Base-by-base conservation (phyloP, 2,329 filamentous ascomycete species). In the Colletotrichum echinochloae region DNA sequence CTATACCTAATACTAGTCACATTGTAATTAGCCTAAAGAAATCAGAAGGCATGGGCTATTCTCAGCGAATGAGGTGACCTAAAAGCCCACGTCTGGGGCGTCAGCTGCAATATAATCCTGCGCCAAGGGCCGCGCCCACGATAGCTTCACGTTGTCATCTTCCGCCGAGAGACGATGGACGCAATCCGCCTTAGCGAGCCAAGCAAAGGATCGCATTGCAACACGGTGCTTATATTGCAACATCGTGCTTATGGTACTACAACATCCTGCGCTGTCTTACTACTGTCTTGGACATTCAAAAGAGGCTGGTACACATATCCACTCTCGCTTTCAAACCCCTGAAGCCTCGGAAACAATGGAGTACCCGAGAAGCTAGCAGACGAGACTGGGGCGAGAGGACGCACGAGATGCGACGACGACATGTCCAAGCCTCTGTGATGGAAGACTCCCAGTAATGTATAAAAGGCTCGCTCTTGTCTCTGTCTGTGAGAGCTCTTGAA, bases 391-490 rank as follows among this genome's bases (percentile, higher is more conserved):
- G 11, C 37, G 46, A 14, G 11, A 8, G 4, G 55, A 52, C n/a
- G n/a, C n/a, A n/a, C 46, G 7, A 66, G 35, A 66, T 12, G 26
- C 35, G 20, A 28, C 16, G 28, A 54, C 26, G 5, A 9, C 46
- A 60, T 60, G 46, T 46, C 37, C 1, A 66, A 54, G 2, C 37
- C 35, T 66, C 28, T 44, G 46, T 14, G 6, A 66, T 60, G 3
- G 7, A 37, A 66, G n/a, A 60, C 0, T 60, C 5, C 55, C 63
- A 37, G 55, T 60, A 54, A 66, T 46, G 46, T 18, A 66, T 46
- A 66, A 66, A 66, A 60, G 63, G 63, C 55, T 66, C 37, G 46
- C 26, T 66, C 46, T n/a, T 54, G 35, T 26, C 63, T 46, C 44
- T 51, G 52, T 59, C n/a, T 66, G 33, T 52, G 37, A 46, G 46